Percentiles rank a stretch among this genome's conserved stretches.
Evolutionary conservation across 371 early-diverging fungal species (phyloP).

Genomic region (Mortierella polycephala): DNA sequence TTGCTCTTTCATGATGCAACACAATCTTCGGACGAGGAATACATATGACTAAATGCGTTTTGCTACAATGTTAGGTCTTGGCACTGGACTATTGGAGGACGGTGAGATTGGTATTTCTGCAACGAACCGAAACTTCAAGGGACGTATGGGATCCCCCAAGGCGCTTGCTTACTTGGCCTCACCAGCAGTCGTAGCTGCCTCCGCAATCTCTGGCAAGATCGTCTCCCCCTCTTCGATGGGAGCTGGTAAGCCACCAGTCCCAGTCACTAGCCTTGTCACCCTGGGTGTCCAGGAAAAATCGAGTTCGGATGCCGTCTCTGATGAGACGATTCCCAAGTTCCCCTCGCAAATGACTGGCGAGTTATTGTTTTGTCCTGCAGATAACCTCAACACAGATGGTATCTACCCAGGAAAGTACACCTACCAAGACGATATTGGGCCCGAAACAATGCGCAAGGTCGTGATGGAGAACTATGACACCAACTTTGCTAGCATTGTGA

Average conservation of each 20-base stretch:
- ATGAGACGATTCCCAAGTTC: slow-evolving; percentile 74
- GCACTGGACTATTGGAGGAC: slow-evolving; percentile 90
- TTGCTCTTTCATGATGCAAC: not conserved
- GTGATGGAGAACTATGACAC: slow-evolving; percentile 98
- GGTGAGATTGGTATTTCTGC: slow-evolving; percentile 96
- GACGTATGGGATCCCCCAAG: slow-evolving; percentile 94
- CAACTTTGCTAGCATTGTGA: slow-evolving; percentile 75
- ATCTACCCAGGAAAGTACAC: slow-evolving; percentile 97
- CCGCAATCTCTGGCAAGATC: slow-evolving; percentile 85
- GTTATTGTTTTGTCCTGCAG: slow-evolving; percentile 84
- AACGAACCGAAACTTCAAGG: slow-evolving; percentile 97
- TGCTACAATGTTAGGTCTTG: slow-evolving; percentile 65
- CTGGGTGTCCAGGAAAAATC: slow-evolving; percentile 18
- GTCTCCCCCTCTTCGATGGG: slow-evolving; percentile 66
- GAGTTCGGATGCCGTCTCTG: slow-evolving; percentile 12
- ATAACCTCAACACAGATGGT: slow-evolving; percentile 97
- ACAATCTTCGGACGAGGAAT: not conserved
- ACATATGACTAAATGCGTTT: not conserved
- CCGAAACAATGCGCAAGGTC: slow-evolving; percentile 88
- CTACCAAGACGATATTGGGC: slow-evolving; percentile 91
- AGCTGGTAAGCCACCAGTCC: slow-evolving; percentile 8
- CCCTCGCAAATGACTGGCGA: slow-evolving; percentile 80
- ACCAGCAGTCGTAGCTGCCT: slow-evolving; percentile 93
- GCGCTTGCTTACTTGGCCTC: slow-evolving; percentile 94
- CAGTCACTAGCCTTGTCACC: slow-evolving; percentile 16